Percentiles rank a stretch among this genome's conserved stretches.
These are phyloP conservation scores for Auriscalpium microsporum DNA, from an alignment of 768 basidiomycete genomes.

Conservation along the genomic window DNA sequence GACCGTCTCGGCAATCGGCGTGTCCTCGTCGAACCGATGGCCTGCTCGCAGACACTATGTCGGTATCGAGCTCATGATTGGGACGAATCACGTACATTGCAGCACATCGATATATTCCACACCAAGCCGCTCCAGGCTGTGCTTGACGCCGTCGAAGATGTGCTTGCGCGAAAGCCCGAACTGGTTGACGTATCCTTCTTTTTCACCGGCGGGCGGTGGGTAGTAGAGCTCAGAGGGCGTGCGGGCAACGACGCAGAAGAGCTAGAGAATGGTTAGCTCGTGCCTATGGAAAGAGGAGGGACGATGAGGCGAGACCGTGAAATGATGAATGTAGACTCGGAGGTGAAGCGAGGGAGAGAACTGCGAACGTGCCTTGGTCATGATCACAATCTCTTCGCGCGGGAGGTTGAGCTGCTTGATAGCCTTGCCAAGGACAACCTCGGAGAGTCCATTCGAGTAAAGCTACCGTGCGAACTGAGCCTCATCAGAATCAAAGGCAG, in stretches of 20 bases:
- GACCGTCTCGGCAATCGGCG: conserved; percentile 33
- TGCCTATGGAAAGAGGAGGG: not conserved
- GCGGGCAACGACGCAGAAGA: not conserved
- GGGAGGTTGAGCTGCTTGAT: conserved; percentile 28
- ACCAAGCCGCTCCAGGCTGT: conserved; percentile 32
- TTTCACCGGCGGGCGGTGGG: conserved; percentile 26
- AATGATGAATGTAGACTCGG: too few relatives aligned
- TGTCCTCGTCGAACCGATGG: conserved; percentile 24
- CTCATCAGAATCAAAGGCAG: not conserved
- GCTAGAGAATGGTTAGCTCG: not conserved
- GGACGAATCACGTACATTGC: conserved; percentile 22
- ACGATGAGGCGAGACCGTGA: not conserved
- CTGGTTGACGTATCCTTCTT: conserved; percentile 22
- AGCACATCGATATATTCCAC: conserved; percentile 39
- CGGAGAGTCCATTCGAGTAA: conserved; percentile 24
- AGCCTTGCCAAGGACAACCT: conserved; percentile 29
- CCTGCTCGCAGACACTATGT: conserved; percentile 6
- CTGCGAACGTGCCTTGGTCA: not conserved
- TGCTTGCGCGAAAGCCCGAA: conserved; percentile 28
- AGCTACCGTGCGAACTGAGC: not conserved
- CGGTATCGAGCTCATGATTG: not conserved
- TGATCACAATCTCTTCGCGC: conserved; percentile 23
- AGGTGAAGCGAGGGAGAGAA: not conserved
- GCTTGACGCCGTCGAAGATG: conserved; percentile 39
- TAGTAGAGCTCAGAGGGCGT: conserved; percentile 18